These are phyloP conservation scores for Taphrina deformans DNA, from an alignment of 1,139 yeast genomes.

Conservation along the genomic window DNA sequence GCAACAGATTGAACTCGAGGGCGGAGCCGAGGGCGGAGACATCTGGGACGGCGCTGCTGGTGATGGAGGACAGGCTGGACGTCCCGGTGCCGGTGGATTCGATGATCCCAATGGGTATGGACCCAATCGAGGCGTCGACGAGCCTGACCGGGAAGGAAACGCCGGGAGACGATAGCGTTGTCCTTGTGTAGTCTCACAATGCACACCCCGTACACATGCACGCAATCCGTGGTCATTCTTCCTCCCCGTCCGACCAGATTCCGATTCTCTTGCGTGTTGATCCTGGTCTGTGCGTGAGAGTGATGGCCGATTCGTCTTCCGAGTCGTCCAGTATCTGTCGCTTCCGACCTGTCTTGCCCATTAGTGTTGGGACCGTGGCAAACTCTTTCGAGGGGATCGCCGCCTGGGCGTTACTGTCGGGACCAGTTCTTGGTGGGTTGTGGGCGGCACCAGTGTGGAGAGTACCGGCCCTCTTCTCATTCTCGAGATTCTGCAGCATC, in stretches of 20 bases:
- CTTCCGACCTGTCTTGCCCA: background rate
- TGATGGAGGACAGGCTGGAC: background rate
- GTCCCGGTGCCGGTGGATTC: background rate
- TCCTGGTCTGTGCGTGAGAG: background rate
- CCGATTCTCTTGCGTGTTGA: background rate
- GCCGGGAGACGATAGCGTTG: slow-evolving; percentile 7
- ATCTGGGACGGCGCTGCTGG: background rate
- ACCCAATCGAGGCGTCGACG: slow-evolving; percentile 21
- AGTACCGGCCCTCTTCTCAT: too few relatives aligned
- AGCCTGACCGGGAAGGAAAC: slow-evolving; percentile 12
- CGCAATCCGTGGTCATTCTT: background rate
- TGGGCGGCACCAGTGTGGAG: too few relatives aligned
- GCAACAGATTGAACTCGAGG: slow-evolving; percentile 6
- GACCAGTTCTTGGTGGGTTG: too few relatives aligned
- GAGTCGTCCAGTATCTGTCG: background rate
- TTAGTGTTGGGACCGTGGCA: too few relatives aligned
- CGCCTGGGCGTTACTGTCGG: too few relatives aligned
- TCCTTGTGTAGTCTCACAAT: background rate
- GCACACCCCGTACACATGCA: background rate
- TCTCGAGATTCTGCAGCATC: background rate
- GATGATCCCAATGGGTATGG: slow-evolving; percentile 22
- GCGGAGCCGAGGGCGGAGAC: background rate
- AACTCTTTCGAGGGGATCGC: too few relatives aligned
- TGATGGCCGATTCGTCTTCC: background rate
- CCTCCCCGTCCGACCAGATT: background rate